Conservation (phyloP, 2,329 filamentous ascomycete genomes). For the Blastomyces parvus region DNA sequence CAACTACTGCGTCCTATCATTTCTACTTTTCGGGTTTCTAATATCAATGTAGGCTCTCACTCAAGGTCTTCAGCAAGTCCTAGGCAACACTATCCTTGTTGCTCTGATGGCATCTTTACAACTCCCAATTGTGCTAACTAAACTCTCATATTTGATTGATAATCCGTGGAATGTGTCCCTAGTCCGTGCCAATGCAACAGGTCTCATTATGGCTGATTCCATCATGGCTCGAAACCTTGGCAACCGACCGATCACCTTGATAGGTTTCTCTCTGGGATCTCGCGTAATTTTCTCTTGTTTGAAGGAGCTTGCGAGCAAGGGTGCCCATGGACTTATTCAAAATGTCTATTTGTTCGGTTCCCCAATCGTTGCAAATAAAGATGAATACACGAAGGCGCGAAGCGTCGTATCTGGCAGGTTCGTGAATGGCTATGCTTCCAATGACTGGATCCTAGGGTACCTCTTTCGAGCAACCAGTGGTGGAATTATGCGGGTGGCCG, state of each 20-base stretch:
- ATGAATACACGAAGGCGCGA: conserved; percentile 73
- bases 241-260: conserved; percentile 79
- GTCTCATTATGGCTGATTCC: conserved; percentile 88
- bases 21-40: not conserved
- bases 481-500: conserved; percentile 80
- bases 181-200: conserved; percentile 76
- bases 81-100: conserved; percentile 80
- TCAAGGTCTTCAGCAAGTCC: conserved; percentile 87
- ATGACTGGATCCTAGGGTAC: conserved; percentile 95
- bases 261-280: conserved; percentile 88
- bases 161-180: conserved; percentile 98
- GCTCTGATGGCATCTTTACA: conserved; percentile 87
- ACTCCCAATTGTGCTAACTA: conserved; percentile 83
- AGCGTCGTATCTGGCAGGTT: conserved; percentile 88
- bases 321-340: conserved; percentile 77
- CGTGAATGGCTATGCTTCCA: conserved; percentile 85
- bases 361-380: conserved; percentile 80
- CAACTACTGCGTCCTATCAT: not conserved
- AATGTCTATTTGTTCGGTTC: conserved; percentile 94
- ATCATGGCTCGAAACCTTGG: conserved; percentile 85
- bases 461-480: conserved; percentile 90
- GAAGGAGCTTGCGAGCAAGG: conserved; percentile 72
- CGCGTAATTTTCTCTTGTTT: conserved; percentile 89
- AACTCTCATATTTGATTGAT: conserved; percentile 91
- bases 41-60: conserved; percentile 61